A percentile compares a stretch with the other conserved stretches of the same genome.
These are phyloP conservation scores for Populus pruinosa DNA, from an alignment of 345 rosid genomes.

Conservation along the genomic window DNA sequence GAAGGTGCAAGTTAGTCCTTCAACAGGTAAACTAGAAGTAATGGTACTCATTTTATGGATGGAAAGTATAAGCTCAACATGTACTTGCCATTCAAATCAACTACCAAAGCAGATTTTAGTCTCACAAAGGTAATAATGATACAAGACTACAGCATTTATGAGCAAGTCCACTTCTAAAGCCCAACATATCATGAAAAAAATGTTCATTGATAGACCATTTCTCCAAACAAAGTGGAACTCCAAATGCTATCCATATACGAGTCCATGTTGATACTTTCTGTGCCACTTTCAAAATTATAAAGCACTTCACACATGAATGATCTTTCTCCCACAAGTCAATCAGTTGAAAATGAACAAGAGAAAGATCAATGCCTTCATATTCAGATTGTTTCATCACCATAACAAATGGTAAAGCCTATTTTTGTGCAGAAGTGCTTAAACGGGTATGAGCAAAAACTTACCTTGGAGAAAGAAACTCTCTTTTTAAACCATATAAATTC, in stretches of 20 bases:
- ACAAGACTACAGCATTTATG: not conserved
- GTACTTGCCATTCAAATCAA: not conserved
- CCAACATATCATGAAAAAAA: not conserved
- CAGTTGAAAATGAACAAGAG: not conserved
- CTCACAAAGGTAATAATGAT: not conserved
- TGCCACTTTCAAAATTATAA: not conserved
- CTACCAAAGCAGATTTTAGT: not conserved
- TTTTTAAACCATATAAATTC: slow-evolving; percentile 76
- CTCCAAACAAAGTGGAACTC: not conserved
- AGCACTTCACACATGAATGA: not conserved
- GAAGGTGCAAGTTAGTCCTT: not conserved
- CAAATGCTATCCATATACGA: not conserved
- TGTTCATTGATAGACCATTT: not conserved
- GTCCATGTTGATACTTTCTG: not conserved
- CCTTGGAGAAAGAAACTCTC: slow-evolving; percentile 75
- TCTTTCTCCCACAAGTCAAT: not conserved
- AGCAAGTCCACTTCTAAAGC: slow-evolving; percentile 1
- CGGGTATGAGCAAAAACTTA: slow-evolving; percentile 15
- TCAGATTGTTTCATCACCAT: not conserved
- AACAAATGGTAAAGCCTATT: not conserved
- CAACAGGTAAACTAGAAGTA: not conserved
- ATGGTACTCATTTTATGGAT: not conserved
- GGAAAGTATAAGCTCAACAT: not conserved
- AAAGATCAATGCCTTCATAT: not conserved
- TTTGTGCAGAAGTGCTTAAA: not conserved